A percentile compares a stretch with the other conserved stretches of the same genome.
Conservation (phyloP, 345 rosid genomes). For the Draba incana region DNA sequence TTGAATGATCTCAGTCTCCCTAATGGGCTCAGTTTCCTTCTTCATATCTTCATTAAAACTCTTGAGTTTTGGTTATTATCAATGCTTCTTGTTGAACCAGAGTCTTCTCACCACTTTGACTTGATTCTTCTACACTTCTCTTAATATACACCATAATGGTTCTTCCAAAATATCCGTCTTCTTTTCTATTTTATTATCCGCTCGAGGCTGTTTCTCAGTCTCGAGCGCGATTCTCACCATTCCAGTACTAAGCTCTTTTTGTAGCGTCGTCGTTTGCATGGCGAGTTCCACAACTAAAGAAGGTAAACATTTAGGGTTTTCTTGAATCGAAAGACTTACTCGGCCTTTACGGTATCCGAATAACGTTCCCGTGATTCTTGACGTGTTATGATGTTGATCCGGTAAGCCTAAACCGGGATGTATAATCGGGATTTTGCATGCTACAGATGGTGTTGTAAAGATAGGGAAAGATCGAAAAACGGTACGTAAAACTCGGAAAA, state of each 20-base stretch:
- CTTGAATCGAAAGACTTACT: conserved; percentile 50
- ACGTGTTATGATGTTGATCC: conserved; percentile 36
- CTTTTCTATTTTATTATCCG: conserved; percentile 21
- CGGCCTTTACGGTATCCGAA: conserved; percentile 55
- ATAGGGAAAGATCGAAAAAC: conserved; percentile 78
- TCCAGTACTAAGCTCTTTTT: conserved; percentile 48
- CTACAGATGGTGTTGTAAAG: conserved; percentile 46
- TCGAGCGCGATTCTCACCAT: conserved; percentile 55
- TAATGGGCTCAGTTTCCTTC: no score
- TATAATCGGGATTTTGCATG: conserved; percentile 62
- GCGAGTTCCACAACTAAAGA: conserved; percentile 51
- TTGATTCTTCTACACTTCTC: no score
- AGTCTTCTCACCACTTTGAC: no score
- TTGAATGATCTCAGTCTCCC: no score
- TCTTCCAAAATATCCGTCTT: conserved; percentile 40
- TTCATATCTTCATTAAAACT: no score
- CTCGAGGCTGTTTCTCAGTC: conserved; percentile 45
- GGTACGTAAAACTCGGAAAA: conserved; percentile 57
- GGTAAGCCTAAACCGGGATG: conserved; percentile 42
- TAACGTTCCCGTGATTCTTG: conserved; percentile 49
- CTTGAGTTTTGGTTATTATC: no score
- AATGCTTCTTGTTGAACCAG: no score
- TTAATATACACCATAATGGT: conserved; percentile 35
- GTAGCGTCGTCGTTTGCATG: conserved; percentile 46
- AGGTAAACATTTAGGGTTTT: conserved; percentile 47